A percentile compares a stretch with the other conserved stretches of the same genome.
Conservation (phyloP, 768 basidiomycete species). For the Auriculariales sp. region DNA sequence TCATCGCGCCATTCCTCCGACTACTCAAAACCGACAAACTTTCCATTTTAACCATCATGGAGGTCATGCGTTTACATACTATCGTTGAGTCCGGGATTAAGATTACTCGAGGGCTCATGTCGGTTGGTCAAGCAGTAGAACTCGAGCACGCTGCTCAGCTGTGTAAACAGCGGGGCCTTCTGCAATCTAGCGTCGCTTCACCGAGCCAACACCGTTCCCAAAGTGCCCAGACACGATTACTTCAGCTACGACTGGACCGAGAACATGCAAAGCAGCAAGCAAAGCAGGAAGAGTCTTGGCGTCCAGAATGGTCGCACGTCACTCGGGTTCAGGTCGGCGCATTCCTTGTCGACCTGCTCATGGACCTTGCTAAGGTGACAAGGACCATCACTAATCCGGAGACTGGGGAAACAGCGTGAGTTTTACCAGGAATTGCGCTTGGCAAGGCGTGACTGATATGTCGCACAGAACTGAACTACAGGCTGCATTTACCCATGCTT, state of each 20-base stretch:
- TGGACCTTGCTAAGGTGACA: conserved; percentile 69
- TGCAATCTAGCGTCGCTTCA: conserved; percentile 15
- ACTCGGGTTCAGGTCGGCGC: conserved; percentile 68
- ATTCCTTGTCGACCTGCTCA: conserved; percentile 66
- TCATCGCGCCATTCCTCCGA: conserved; percentile 54
- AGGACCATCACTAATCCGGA: conserved; percentile 40
- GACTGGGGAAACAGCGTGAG: conserved; percentile 50
- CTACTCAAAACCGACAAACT: conserved; percentile 66
- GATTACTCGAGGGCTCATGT: conserved; percentile 64
- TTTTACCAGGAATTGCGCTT: no score
- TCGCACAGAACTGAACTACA: conserved; percentile 55
- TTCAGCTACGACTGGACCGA: conserved; percentile 49
- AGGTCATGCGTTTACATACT: conserved; percentile 67
- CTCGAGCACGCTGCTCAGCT: conserved; percentile 80
- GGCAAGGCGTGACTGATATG: no score
- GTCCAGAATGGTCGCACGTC: conserved; percentile 68
- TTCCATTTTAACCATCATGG: conserved; percentile 78
- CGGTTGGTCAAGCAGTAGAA: conserved; percentile 75
- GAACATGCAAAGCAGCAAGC: no score
- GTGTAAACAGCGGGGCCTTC: conserved; percentile 25
- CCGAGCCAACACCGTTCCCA: conserved; percentile 34
- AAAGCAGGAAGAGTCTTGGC: conserved; percentile 56
- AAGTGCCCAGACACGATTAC: conserved; percentile 44
- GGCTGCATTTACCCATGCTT: conserved; percentile 81
- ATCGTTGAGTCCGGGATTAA: conserved; percentile 72